Percentiles rank a stretch among this genome's conserved stretches.
Conservation (phyloP, 768 basidiomycete genomes). For the Asterophora lycoperdoides region DNA sequence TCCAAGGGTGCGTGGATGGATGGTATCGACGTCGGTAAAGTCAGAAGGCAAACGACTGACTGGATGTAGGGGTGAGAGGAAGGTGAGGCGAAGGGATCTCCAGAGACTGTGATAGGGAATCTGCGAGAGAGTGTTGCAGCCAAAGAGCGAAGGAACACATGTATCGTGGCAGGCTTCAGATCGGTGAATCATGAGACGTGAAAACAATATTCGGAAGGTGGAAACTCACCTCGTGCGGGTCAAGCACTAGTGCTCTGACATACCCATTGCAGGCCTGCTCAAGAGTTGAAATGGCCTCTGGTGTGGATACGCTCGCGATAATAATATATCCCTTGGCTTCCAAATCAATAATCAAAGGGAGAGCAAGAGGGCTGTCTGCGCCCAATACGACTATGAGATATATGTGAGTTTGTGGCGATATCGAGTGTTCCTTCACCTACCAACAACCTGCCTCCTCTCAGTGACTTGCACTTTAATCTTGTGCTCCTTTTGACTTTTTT, state of each 20-base stretch:
- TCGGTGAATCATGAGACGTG: constrained; percentile 1
- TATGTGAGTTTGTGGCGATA: neutral
- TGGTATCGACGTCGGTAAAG: constrained; percentile 42
- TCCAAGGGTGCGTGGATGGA: constrained; percentile 60
- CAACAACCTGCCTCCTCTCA: constrained; percentile 66
- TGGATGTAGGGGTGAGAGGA: constrained; percentile 67
- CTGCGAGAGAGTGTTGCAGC: constrained; percentile 74
- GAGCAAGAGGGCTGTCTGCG: constrained; percentile 67
- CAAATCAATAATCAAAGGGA: constrained; percentile 69
- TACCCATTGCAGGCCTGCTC: constrained; percentile 70
- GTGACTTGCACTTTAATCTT: constrained; percentile 43
- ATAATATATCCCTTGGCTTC: constrained; percentile 82
- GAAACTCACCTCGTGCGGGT: constrained; percentile 64
- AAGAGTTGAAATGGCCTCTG: constrained; percentile 58
- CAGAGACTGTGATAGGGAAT: constrained; percentile 73
- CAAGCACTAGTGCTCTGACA: constrained; percentile 76
- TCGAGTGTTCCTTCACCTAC: constrained; percentile 36
- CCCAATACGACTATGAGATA: constrained; percentile 33
- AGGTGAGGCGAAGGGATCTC: constrained; percentile 75
- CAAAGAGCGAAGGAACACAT: constrained; percentile 77
- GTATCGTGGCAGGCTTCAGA: constrained; percentile 62
- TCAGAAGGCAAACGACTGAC: constrained; percentile 73
- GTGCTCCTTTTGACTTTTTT: constrained; percentile 33
- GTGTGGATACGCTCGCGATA: constrained; percentile 69
- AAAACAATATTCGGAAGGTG: neutral